These are phyloP conservation scores for Starmera dryadoides DNA, from an alignment of 805 yeast genomes.

Conservation along the genomic window DNA sequence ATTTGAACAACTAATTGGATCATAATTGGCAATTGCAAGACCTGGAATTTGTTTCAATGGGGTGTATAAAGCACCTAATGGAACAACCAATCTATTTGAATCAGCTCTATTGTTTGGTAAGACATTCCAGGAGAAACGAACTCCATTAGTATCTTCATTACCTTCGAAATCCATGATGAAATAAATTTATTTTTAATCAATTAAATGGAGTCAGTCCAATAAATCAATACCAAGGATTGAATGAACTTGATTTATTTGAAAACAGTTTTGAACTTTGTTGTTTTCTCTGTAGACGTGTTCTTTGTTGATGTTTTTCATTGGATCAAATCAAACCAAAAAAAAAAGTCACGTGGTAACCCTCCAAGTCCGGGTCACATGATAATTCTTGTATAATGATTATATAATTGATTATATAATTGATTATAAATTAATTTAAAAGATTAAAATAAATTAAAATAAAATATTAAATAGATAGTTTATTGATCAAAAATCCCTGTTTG, in stretches of 20 bases:
- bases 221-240: too few species aligned
- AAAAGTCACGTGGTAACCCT: too few species aligned
- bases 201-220: not conserved
- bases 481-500: slow-evolving; percentile 14
- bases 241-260: too few species aligned
- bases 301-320: not conserved
- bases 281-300: too few species aligned
- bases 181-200: not conserved
- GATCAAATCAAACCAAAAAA: not conserved
- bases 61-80: slow-evolving; percentile 92
- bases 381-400: too few species aligned
- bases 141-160: slow-evolving; percentile 66
- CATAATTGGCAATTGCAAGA: slow-evolving; percentile 72
- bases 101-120: slow-evolving; percentile 87
- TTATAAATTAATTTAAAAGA: too few species aligned
- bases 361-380: too few species aligned
- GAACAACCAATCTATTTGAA: slow-evolving; percentile 87
- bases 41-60: slow-evolving; percentile 80
- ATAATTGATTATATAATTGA: too few species aligned
- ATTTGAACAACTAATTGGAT: slow-evolving; percentile 73
- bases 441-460: too few species aligned
- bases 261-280: too few species aligned
- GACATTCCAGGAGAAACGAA: slow-evolving; percentile 74
- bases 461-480: not conserved
- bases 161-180: slow-evolving; percentile 40